phyloP scores from a whole-genome alignment of 331 rosid species.

The Rhamnella rubrinervis region DNA sequence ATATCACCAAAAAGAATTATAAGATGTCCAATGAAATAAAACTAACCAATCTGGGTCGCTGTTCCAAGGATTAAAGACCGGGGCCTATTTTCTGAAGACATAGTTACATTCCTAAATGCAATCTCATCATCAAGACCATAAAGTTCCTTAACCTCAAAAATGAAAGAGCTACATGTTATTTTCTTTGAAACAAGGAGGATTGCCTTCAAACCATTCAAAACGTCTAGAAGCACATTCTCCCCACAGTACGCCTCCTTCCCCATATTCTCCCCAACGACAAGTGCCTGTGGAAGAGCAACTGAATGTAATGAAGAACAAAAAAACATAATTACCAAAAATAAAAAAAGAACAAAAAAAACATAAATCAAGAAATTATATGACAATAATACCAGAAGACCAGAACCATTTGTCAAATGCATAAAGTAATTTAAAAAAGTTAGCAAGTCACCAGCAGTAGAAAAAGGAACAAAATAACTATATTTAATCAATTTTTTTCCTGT shows the following conservation, averaged over 20 bases:
- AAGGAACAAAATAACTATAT: no score
- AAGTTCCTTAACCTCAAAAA: conserved; percentile 76
- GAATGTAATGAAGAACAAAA: neutral
- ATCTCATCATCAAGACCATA: conserved; percentile 75
- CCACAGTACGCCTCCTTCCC: conserved; percentile 95
- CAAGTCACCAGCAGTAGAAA: no score
- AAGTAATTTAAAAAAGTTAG: no score
- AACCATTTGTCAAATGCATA: no score
- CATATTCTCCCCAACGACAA: conserved; percentile 83
- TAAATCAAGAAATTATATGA: no score
- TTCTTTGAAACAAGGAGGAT: conserved; percentile 10
- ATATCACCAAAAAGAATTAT: neutral
- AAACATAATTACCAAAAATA: no score
- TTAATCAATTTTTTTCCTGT: no score
- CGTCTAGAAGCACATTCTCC: conserved; percentile 84
- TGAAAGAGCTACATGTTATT: neutral
- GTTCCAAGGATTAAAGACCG: conserved; percentile 75
- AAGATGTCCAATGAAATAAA: conserved; percentile 9
- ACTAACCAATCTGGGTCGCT: conserved; percentile 91
- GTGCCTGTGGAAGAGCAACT: conserved; percentile 53
- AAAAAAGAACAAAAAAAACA: no score
- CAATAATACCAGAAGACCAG: neutral
- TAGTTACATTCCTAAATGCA: conserved; percentile 68
- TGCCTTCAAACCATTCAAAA: conserved; percentile 91
- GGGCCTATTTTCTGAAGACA: conserved; percentile 70